Base-by-base conservation (phyloP, 495 filamentous ascomycete genomes). In the Neurospora sp. region DNA sequence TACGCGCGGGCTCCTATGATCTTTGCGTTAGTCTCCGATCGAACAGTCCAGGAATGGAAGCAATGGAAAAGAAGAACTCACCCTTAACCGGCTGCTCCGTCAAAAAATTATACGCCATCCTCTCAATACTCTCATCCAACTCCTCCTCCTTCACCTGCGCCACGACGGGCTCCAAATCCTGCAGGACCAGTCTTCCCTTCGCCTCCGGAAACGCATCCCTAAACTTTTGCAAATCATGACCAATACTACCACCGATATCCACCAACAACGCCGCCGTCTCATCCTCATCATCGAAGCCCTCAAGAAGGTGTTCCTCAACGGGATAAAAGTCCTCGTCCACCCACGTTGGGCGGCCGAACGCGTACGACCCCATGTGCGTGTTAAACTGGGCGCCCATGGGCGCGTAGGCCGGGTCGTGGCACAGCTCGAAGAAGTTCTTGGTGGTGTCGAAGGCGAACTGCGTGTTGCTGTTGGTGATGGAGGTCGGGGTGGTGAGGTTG, bases 251-350 rank as follows among this genome's bases (percentile, higher is more conserved):
- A 38, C 82, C 85, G 1, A 88, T 74, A 70, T 87, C 85, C 18
- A 87, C 84, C 4, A 86, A 74, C 2, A 90, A 76, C 16, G 83
- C 79, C 1, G 78, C 77, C 23, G 79, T 74, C 9, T 80, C 44
- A 62, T 84, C 76, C 3, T 73, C 44, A 10, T 74, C 20, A 27
- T 77, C 72, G 27, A 70, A 71, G 5, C 77, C 78, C 37, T 78
- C 66, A 23, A 82, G 66, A 1, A 87, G 76, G 3, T 49, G 74
- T 39, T 85, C 81, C 23, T 77, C 66, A 0, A 86, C 81, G 1
- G 84, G 83, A 71, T 82, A 87, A 79, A 85, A 87, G 2, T 80
- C 82, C 0, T 70, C 23, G 70, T 87, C 85, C 79, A 87, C 84
- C 86, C 85, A 87, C 72, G 79, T 83, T 4, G 84, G 77, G 12